A percentile compares a stretch with the other conserved stretches of the same genome.
phyloP scores from a whole-genome alignment of 306 rosid species.

The Cucurbita argyrosperma region DNA sequence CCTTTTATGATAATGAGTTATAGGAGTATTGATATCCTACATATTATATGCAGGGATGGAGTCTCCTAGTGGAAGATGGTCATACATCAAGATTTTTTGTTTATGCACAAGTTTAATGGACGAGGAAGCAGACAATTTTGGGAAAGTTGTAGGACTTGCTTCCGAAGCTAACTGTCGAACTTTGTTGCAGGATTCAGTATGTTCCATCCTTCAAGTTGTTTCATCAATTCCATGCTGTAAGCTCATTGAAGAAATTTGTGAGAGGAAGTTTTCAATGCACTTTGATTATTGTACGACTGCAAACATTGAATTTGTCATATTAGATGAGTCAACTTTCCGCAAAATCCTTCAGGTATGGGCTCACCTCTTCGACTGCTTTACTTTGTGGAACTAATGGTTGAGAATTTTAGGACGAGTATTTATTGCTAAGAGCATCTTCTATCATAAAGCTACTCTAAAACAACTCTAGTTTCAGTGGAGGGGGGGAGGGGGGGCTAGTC shows the following conservation, averaged over 20 bases:
- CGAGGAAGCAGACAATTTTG: constrained; percentile 81
- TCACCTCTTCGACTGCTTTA: constrained; percentile 11
- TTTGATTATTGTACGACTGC: constrained; percentile 90
- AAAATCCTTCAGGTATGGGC: constrained; percentile 61
- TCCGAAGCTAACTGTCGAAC: constrained; percentile 56
- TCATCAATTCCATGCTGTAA: constrained; percentile 64
- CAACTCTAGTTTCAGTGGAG: background rate
- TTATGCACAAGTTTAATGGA: constrained; percentile 81
- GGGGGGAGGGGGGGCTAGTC: background rate
- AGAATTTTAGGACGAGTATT: constrained; percentile 4
- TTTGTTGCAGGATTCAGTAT: constrained; percentile 92
- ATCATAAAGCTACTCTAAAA: background rate
- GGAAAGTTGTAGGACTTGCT: constrained; percentile 40
- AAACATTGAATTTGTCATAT: constrained; percentile 48
- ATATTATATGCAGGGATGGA: constrained; percentile 92
- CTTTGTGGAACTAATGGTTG: constrained; percentile 11
- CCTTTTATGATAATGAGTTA: constrained; percentile 38
- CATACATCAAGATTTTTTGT: constrained; percentile 73
- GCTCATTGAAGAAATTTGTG: constrained; percentile 62
- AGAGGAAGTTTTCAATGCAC: constrained; percentile 70
- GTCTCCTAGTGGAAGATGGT: constrained; percentile 78
- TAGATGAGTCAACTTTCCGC: constrained; percentile 55
- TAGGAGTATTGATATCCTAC: constrained; percentile 61
- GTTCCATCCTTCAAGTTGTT: constrained; percentile 73
- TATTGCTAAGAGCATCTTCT: background rate